A percentile compares a stretch with the other conserved stretches of the same genome.
phyloP scores from a whole-genome alignment of 192 early-diverging fungal species.

The Coemansia sp. region DNA sequence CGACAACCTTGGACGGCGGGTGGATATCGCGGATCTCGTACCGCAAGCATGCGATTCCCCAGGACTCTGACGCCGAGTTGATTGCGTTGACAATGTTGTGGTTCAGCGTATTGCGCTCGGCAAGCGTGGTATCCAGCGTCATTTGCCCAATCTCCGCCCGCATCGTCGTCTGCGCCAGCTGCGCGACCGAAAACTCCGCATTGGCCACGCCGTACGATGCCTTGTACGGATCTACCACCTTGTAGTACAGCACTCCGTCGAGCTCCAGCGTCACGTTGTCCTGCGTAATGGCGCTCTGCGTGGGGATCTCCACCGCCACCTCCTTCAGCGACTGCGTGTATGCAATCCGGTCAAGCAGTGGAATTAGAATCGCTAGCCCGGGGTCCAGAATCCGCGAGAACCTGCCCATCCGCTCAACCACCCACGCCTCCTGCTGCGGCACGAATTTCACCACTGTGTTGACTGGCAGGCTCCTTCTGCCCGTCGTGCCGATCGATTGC shows the following conservation, averaged over 20 bases:
- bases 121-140: constrained; percentile 93
- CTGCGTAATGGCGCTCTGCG: constrained; percentile 90
- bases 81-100: constrained; percentile 93
- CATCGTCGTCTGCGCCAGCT: constrained; percentile 99
- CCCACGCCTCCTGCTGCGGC: constrained; percentile 97
- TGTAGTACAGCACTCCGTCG: constrained; percentile 96
- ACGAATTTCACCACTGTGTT: constrained; percentile 89
- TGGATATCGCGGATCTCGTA: constrained; percentile 97
- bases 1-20: constrained; percentile 91
- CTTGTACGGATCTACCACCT: constrained; percentile 89
- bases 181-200: constrained; percentile 91
- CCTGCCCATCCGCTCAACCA: constrained; percentile 94
- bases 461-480: constrained; percentile 20
- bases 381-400: constrained; percentile 85
- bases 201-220: constrained; percentile 94
- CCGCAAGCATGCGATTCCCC: constrained; percentile 94
- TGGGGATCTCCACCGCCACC: constrained; percentile 88
- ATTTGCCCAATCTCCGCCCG: constrained; percentile 98
- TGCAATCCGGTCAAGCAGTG: constrained; percentile 81
- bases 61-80: constrained; percentile 87
- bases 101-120: constrained; percentile 91
- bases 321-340: constrained; percentile 97
- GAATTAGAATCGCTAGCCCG: constrained; percentile 87
- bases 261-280: constrained; percentile 96
- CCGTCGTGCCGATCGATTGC: not conserved